Evolutionary conservation across 352 stramenopile species (phyloP).

Genomic region (Phytophthora kernoviae): DNA sequence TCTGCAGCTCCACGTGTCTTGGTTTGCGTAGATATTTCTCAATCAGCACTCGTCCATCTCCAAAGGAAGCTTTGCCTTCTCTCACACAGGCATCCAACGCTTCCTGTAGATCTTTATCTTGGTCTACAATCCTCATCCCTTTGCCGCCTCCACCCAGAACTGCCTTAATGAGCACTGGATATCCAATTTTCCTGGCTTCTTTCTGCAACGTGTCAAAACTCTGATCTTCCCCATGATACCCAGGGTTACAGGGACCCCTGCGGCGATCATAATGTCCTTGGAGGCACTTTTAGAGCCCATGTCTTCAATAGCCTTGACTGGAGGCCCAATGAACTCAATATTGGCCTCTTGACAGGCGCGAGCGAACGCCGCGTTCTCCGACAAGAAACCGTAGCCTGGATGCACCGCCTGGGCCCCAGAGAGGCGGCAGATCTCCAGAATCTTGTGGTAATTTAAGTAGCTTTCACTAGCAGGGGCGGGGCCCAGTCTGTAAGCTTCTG

Average conservation of each 20-base stretch:
- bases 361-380: constrained; percentile 86
- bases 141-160: constrained; percentile 91
- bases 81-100: constrained; percentile 85
- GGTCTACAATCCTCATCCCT: constrained; percentile 91
- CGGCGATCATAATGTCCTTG: constrained; percentile 92
- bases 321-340: constrained; percentile 92
- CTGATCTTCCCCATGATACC: constrained; percentile 93
- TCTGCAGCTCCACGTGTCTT: constrained; percentile 93
- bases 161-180: constrained; percentile 94
- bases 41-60: constrained; percentile 89
- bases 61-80: constrained; percentile 90
- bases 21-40: constrained; percentile 92
- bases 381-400: constrained; percentile 92
- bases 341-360: constrained; percentile 66
- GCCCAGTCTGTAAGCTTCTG: constrained; percentile 75
- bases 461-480: constrained; percentile 70
- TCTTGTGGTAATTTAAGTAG: constrained; percentile 82
- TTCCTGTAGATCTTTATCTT: constrained; percentile 81
- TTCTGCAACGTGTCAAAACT: constrained; percentile 69
- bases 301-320: constrained; percentile 82
- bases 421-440: constrained; percentile 67
- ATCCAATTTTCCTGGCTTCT: constrained; percentile 89
- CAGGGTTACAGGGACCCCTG: constrained; percentile 86
- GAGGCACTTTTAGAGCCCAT: constrained; percentile 94
- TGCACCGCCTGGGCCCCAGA: constrained; percentile 85